Percentiles rank a stretch among this genome's conserved stretches.
phyloP scores from a whole-genome alignment of 2,329 filamentous ascomycete genomes.

The Pseudogymnoascus sp. region DNA sequence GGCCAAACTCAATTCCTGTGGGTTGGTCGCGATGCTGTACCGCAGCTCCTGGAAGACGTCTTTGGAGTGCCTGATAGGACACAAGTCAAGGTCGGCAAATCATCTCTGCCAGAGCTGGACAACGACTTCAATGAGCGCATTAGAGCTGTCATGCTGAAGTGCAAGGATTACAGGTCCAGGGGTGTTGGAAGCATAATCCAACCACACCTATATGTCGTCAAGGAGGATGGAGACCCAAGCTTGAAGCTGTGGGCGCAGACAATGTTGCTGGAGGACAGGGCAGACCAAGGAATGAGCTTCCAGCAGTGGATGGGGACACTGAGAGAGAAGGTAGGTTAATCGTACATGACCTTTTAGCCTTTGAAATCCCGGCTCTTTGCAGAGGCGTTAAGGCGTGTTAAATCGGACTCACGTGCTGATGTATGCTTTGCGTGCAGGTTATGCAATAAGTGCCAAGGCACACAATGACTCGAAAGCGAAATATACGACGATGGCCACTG shows the following conservation, averaged over 20 bases:
- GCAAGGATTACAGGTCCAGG: slow-evolving; percentile 73
- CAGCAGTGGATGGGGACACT: slow-evolving; percentile 88
- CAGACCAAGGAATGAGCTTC: slow-evolving; percentile 87
- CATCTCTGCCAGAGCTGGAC: slow-evolving; percentile 75
- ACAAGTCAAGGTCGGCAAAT: slow-evolving; percentile 86
- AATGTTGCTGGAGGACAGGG: slow-evolving; percentile 85
- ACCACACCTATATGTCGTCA: slow-evolving; percentile 85
- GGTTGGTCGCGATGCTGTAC: slow-evolving; percentile 88
- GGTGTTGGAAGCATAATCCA: slow-evolving; percentile 90
- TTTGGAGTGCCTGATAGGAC: slow-evolving; percentile 81
- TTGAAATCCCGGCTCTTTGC: background rate
- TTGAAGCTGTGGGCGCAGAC: slow-evolving; percentile 96
- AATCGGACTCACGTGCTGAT: slow-evolving; percentile 5
- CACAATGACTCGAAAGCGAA: slow-evolving; percentile 2
- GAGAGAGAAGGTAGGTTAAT: slow-evolving; percentile 73
- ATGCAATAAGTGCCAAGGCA: slow-evolving; percentile 7
- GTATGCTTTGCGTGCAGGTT: slow-evolving; percentile 5
- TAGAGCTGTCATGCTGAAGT: slow-evolving; percentile 85
- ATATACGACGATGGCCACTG: background rate
- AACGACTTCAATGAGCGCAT: slow-evolving; percentile 96
- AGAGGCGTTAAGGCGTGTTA: background rate
- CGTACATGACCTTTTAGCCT: slow-evolving; percentile 25
- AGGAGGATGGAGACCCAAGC: slow-evolving; percentile 92
- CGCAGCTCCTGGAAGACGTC: slow-evolving; percentile 79
- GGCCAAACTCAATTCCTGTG: slow-evolving; percentile 97